Evolutionary conservation across 2,329 filamentous ascomycete species (phyloP).

Genomic region (Venturia carpophila): DNA sequence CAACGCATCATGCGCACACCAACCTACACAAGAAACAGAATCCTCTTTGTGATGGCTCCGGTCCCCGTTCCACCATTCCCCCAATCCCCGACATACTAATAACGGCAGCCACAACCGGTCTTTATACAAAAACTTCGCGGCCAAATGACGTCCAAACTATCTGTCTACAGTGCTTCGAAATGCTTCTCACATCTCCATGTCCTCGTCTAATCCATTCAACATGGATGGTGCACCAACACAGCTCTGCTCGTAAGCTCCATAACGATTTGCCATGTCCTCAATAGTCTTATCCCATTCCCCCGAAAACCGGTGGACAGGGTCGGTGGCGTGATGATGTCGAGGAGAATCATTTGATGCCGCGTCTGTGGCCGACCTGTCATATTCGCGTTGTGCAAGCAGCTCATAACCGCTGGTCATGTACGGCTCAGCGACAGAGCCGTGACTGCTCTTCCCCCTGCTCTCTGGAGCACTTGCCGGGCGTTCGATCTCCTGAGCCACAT

Average conservation of each 20-base stretch:
- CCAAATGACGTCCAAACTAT: not conserved
- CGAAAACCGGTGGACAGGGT: constrained; percentile 57
- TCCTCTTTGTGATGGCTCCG: not conserved
- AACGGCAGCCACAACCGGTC: not conserved
- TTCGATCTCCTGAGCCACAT: constrained; percentile 4
- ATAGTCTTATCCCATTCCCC: constrained; percentile 37
- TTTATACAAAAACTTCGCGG: not conserved
- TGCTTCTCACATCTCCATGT: constrained; percentile 34
- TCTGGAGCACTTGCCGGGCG: constrained; percentile 6
- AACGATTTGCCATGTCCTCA: constrained; percentile 57
- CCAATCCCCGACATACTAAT: not conserved
- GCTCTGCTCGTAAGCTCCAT: constrained; percentile 53
- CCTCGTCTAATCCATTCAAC: constrained; percentile 26
- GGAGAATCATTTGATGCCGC: constrained; percentile 27
- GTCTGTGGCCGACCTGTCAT: constrained; percentile 43
- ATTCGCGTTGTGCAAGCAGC: constrained; percentile 56
- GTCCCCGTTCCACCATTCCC: not conserved
- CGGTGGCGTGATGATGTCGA: constrained; percentile 51
- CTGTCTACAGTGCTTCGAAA: not conserved
- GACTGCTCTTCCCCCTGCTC: not conserved
- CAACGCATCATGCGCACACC: not conserved
- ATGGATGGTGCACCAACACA: constrained; percentile 40
- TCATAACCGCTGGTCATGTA: constrained; percentile 83
- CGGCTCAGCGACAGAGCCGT: constrained; percentile 51
- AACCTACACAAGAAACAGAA: too few species aligned